Base-by-base conservation (phyloP, 768 basidiomycete species). In the Hypholoma fasciculare region DNA sequence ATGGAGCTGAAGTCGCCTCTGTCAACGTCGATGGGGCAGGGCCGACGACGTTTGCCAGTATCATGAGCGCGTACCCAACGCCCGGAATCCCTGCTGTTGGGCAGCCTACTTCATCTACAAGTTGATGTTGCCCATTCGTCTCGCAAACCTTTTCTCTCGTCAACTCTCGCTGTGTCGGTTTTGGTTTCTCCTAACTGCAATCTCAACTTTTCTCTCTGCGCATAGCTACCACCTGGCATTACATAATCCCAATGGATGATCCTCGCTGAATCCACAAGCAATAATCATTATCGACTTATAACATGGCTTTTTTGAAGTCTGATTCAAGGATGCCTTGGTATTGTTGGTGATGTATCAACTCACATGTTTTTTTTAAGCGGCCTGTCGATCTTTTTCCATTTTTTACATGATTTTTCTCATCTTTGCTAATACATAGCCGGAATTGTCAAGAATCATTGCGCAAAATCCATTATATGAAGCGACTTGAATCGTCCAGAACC, bases 1-100 rank as follows among this genome's bases (percentile, higher is more conserved):
- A 60, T 49, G 56, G 49, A n/a, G 27, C 57, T 26, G 48, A 47
- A 37, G 38, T 26, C 8, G 48, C 59, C 2, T 7, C 49, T n/a
- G 30, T 61, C 17, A 54, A 63, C 34, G 55, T 60, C n/a, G 65
- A 69, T 34, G 63, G 57, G 19, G 57, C 61, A 16, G 63, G 61
- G 52, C 63, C 68, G 2, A 74, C 85, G 26, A 81, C 85, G 53
- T 82, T 88, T 67, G 88, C 85, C 36, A 84, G 81, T 58, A 87
- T 89, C 61, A 84, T 89, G 86, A 83, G 86, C 63, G 86, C 86
- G n/a, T 88, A 87, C 67, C 78, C 84, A 8, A 68, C 74, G 8
- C 62, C 65, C 23, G 62, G 61, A n/a, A 27, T 54, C 14, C 38
- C 62, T 40, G 8, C 43, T 39, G 38, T 50, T 50, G 57, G 42